phyloP scores from a whole-genome alignment of 176 grass and related monocot species.

The barley (Hordeum vulgare) region MorexV3_pseudomolecules_assembly NC_058520.1:183738782-183739281 shows the following conservation, averaged over 20 bases:
- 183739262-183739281: slow-evolving; percentile 82
- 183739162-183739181: too few relatives aligned
- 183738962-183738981: not conserved
- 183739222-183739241: too few relatives aligned
- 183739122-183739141: slow-evolving; percentile 65
- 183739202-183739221: too few relatives aligned
- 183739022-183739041: not conserved
- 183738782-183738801: too few relatives aligned
- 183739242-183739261: slow-evolving; percentile 71
- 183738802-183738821: slow-evolving; percentile 42
- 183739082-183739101: slow-evolving; percentile 78
- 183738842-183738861: slow-evolving; percentile 61
- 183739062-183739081: slow-evolving; percentile 69
- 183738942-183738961: not conserved
- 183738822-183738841: slow-evolving; percentile 57
- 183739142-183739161: slow-evolving; percentile 30
- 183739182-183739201: not conserved
- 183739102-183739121: slow-evolving; percentile 50
- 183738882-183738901: slow-evolving; percentile 61
- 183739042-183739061: slow-evolving; percentile 71
- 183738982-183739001: not conserved
- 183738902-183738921: slow-evolving; percentile 64
- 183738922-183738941: slow-evolving; percentile 54
- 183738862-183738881: slow-evolving; percentile 72
- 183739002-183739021: not conserved